Evolutionary conservation across 352 stramenopile species (phyloP), one percentile per base, ranked within the genome.

Genomic region (Phytophthora hybrid): DNA sequence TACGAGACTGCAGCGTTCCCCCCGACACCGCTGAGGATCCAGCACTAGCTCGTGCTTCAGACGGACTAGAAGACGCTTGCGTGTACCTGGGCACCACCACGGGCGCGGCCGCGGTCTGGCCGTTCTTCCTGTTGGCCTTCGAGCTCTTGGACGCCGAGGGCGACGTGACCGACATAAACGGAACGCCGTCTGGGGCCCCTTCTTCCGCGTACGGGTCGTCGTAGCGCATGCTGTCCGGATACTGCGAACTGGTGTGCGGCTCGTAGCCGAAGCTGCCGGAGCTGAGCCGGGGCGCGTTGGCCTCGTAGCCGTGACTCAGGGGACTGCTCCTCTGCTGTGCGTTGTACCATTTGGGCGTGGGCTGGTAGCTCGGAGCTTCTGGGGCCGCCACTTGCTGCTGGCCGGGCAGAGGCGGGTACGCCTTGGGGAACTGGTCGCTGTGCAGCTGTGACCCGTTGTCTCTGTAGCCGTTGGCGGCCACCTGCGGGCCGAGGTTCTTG

Each of bases 1-100:
- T 93, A 18, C 84, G 81, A 53, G 88, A 78, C 21, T 86, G 84
- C 41, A 93, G 74, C 31, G 86, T 91, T 13, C 32, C 63, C 18
- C 64, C 56, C 7, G 63, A 80, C 7, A 53, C 59, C 21, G 58
- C 46, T 44, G 63, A 73, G 34, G 34, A 41, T 46, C 55, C 64
- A 44, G 26, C 52, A 62, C 64, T 79, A n/a, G 72, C 55, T 66
- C 13, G 49, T 31, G 59, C 53, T 2, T 78, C 57, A 1, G 59
- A 75, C 18, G 67, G 57, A 74, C 52, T 77, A 11, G 77, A 69
- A 16, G 73, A 62, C 47, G 73, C 63, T 51, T 53, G 68, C 11
- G 74, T 64, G 52, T 80, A 80, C 56, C 65, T 69, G 26, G 78
- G 74, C 13, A 81, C 73, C 14, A 80, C 66, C 59, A 76, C 69